Evolutionary conservation across 169 alveolate genomes (phyloP).

Genomic region (Theileria equi): DNA sequence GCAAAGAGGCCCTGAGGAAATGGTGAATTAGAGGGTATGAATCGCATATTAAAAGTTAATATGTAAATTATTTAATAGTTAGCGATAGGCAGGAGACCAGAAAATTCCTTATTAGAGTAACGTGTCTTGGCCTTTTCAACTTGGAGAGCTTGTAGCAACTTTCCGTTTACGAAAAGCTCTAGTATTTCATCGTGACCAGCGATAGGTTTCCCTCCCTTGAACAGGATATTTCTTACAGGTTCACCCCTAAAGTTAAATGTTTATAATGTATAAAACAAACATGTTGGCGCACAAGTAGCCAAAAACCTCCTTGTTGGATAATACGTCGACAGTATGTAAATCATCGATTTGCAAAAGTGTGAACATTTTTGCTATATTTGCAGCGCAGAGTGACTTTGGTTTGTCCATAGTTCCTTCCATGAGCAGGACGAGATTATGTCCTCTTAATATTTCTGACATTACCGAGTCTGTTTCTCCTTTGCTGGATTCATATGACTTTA

Average conservation of each 20-base stretch:
- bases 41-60: too few species aligned
- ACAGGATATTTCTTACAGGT: slow-evolving; percentile 28
- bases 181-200: slow-evolving; percentile 54
- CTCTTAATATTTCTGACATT: slow-evolving; percentile 31
- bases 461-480: slow-evolving; percentile 35
- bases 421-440: slow-evolving; percentile 37
- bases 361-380: slow-evolving; percentile 42
- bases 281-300: slow-evolving; percentile 57
- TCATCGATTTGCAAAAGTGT: slow-evolving; percentile 38
- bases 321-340: slow-evolving; percentile 55
- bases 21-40: too few species aligned
- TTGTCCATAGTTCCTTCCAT: slow-evolving; percentile 63
- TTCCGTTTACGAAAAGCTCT: slow-evolving; percentile 55
- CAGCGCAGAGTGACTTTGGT: slow-evolving; percentile 63
- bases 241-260: slow-evolving; percentile 18
- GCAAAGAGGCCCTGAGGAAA: too few species aligned
- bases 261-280: slow-evolving; percentile 9
- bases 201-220: slow-evolving; percentile 48
- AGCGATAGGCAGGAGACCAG: slow-evolving; percentile 48
- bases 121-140: not conserved
- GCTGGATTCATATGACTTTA: slow-evolving; percentile 29
- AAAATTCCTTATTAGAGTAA: slow-evolving; percentile 28
- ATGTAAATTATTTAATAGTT: too few species aligned
- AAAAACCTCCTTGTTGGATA: slow-evolving; percentile 28
- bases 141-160: slow-evolving; percentile 59